Evolutionary conservation across 2,329 filamentous ascomycete species (phyloP).

Genomic region (Paradendryphiella salina): DNA sequence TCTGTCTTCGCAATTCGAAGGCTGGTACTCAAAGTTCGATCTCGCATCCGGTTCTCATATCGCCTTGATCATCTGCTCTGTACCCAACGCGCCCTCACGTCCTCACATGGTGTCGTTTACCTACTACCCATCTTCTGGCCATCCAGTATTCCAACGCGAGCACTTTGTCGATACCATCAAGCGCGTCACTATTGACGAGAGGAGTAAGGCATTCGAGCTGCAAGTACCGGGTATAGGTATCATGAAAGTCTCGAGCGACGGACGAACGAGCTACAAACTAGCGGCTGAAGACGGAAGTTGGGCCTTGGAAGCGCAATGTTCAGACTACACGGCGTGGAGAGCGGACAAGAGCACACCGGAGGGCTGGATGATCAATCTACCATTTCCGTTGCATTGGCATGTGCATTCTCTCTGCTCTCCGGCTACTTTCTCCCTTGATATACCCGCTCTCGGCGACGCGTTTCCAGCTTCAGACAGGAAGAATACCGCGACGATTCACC

Average conservation of each 20-base stretch:
- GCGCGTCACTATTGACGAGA: constrained; percentile 32
- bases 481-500: constrained; percentile 50
- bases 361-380: constrained; percentile 51
- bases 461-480: constrained; percentile 28
- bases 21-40: constrained; percentile 57
- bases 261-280: constrained; percentile 45
- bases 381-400: constrained; percentile 57
- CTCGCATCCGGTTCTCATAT: constrained; percentile 53
- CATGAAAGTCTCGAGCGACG: constrained; percentile 44
- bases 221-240: constrained; percentile 47
- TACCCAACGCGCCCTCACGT: constrained; percentile 47
- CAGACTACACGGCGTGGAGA: constrained; percentile 47
- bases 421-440: constrained; percentile 46
- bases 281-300: constrained; percentile 36
- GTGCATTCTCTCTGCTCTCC: constrained; percentile 53
- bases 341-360: constrained; percentile 48
- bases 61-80: constrained; percentile 53
- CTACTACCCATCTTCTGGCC: constrained; percentile 48
- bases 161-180: constrained; percentile 50
- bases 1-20: constrained; percentile 51
- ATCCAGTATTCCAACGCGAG: constrained; percentile 48
- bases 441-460: constrained; percentile 36
- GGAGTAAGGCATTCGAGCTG: constrained; percentile 48
- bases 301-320: constrained; percentile 48
- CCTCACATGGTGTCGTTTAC: constrained; percentile 56